Base-by-base conservation (phyloP, 208 protist genomes). In the Histomonas meleagridis region DNA sequence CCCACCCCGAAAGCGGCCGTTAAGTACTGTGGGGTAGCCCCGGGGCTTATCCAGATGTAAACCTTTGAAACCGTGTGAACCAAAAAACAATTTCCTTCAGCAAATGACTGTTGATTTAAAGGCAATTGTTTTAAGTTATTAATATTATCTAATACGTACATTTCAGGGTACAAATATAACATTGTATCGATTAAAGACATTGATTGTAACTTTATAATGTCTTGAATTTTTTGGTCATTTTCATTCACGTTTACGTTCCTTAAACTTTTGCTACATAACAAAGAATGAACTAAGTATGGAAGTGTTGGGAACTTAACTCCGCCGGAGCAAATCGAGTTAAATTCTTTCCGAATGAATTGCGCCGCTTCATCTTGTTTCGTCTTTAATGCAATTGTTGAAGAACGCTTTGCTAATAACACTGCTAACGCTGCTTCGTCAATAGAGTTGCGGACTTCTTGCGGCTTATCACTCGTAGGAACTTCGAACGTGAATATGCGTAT, bases 401-500 rank as follows among this genome's bases (percentile, higher is more conserved):
- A n/a, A n/a, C 43, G 4, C 46, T 86, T 86, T 9, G 38, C 38
- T 2, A 38, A 38, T 18, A 38, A 86, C 18, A 18, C 5, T 7
- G 46, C 40, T 3, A 51, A 12, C 1, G 76, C 40, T n/a, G 46
- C 46, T 86, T 86, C 76, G 55, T 86, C 76, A 7, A 86, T 86
- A 0, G 76, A 46, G 5, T 3, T 32, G 18, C 32, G 23, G 38
- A 86, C 38, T 14, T 38, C 26, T 38, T 9, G 32, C 0, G 46
- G 14, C 10, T 55, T 14, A 9, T 86, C 16, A 10, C 46, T 51
- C 32, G 46, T 49, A 38, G 38, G 38, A 49, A 86, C 38, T 38
- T 32, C 76, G 18, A 86, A 86, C 38, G 76, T 86, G 35, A 86
- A 86, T 10, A 86, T 86, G 32, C 76, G 23, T 26, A 86, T 86